Conservation (phyloP, 2,329 filamentous ascomycete species). For the Orbilia javanica region DNA sequence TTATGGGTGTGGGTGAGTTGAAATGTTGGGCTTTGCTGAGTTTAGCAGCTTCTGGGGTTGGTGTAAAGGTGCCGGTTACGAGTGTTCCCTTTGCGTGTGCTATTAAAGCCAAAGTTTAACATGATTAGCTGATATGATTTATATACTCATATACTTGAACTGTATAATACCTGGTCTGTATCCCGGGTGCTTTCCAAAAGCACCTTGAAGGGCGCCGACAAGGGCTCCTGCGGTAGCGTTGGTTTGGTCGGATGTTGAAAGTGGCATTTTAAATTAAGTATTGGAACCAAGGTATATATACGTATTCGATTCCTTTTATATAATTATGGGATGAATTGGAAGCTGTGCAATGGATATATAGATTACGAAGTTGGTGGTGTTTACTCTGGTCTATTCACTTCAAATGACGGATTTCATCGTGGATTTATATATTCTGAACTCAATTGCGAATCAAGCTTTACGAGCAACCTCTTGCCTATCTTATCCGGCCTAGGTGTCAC, state of each 20-base stretch:
- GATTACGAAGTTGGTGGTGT: neutral
- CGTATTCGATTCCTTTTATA: neutral
- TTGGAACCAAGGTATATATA: neutral
- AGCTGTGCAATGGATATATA: neutral
- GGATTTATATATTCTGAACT: slow-evolving; percentile 14
- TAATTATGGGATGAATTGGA: neutral
- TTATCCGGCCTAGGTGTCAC: slow-evolving; percentile 11
- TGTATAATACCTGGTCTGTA: slow-evolving; percentile 64
- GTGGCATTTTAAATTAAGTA: slow-evolving; percentile 67
- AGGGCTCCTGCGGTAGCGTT: slow-evolving; percentile 65
- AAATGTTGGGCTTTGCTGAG: slow-evolving; percentile 70
- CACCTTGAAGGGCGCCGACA: slow-evolving; percentile 64
- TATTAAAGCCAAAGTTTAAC: slow-evolving; percentile 59
- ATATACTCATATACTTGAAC: too few relatives aligned
- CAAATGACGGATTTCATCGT: neutral
- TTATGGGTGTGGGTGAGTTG: slow-evolving; percentile 67
- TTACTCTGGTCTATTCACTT: neutral
- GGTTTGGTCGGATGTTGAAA: slow-evolving; percentile 65
- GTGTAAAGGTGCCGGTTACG: slow-evolving; percentile 70
- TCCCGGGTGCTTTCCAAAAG: slow-evolving; percentile 66
- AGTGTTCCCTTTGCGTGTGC: slow-evolving; percentile 72
- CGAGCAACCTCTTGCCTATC: slow-evolving; percentile 25
- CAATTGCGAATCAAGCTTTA: neutral
- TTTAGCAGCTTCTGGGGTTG: slow-evolving; percentile 66
- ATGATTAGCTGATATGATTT: neutral